Percentiles rank a stretch among this genome's conserved stretches.
These are phyloP conservation scores for Gnomoniopsis sp. DNA, from an alignment of 2,329 filamentous ascomycete species.

Conservation along the genomic window DNA sequence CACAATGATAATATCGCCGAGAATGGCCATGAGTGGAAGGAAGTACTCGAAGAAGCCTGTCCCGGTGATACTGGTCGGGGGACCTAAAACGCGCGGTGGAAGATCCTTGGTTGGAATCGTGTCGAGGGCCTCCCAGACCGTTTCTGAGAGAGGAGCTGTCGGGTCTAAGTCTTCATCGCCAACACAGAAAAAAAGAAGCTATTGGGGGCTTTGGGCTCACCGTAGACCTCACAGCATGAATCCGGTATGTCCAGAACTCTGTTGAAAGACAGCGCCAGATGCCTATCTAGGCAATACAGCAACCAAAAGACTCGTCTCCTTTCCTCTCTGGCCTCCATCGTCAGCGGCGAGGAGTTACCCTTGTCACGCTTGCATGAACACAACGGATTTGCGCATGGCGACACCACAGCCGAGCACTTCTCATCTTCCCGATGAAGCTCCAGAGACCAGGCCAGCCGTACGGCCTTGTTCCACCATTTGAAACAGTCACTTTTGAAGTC, in stretches of 20 bases:
- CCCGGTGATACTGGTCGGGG: conserved; percentile 36
- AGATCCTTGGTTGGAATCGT: conserved; percentile 27
- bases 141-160: conserved; percentile 36
- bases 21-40: conserved; percentile 44
- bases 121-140: conserved; percentile 37
- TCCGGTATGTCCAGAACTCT: conserved; percentile 41
- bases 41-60: conserved; percentile 48
- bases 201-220: conserved; percentile 23
- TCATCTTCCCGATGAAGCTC: conserved; percentile 38
- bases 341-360: conserved; percentile 23
- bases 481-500: conserved; percentile 47
- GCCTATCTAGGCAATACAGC: conserved; percentile 43
- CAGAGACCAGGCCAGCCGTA: conserved; percentile 34
- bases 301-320: conserved; percentile 45
- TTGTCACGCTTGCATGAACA: conserved; percentile 30
- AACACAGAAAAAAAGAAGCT: accelerated
- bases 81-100: conserved; percentile 33
- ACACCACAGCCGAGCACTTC: conserved; percentile 21
- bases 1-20: conserved; percentile 46
- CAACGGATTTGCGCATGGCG: conserved; percentile 29
- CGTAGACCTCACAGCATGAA: conserved; percentile 39
- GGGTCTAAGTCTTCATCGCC: background rate
- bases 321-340: conserved; percentile 43
- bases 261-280: conserved; percentile 46
- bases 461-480: conserved; percentile 45